These are phyloP conservation scores for Inonotus hispidus DNA, from an alignment of 1,284 basidiomycete species.

Conservation along the genomic window DNA sequence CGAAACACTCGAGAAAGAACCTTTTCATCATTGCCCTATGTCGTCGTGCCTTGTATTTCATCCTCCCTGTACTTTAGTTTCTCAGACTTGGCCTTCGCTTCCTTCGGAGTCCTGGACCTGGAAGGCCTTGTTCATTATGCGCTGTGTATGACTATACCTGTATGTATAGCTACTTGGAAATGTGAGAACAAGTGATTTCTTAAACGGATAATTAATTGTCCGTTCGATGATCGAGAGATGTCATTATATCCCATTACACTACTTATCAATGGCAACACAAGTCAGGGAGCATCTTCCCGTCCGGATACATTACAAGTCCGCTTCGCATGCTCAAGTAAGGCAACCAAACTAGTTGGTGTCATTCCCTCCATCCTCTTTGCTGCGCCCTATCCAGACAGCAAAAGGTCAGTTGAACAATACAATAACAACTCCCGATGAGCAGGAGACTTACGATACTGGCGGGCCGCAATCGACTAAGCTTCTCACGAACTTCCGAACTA, in stretches of 20 bases:
- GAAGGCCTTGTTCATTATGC: neutral
- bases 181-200: neutral
- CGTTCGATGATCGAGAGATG: no score
- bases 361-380: constrained; percentile 86
- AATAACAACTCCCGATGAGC: neutral
- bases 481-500: constrained; percentile 72
- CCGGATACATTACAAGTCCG: constrained; percentile 22
- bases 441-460: constrained; percentile 54
- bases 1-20: neutral
- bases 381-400: constrained; percentile 61
- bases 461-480: constrained; percentile 55
- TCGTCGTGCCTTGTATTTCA: neutral
- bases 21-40: neutral
- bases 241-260: no score
- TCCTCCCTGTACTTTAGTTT: neutral
- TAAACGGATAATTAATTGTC: neutral
- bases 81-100: neutral
- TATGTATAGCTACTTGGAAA: neutral
- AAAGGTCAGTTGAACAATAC: neutral
- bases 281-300: neutral
- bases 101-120: neutral
- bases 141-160: neutral
- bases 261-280: neutral
- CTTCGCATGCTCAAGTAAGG: constrained; percentile 60
- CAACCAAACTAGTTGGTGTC: constrained; percentile 67